Conservation (phyloP, 345 rosid genomes). For the Lepidium africanum region DNA sequence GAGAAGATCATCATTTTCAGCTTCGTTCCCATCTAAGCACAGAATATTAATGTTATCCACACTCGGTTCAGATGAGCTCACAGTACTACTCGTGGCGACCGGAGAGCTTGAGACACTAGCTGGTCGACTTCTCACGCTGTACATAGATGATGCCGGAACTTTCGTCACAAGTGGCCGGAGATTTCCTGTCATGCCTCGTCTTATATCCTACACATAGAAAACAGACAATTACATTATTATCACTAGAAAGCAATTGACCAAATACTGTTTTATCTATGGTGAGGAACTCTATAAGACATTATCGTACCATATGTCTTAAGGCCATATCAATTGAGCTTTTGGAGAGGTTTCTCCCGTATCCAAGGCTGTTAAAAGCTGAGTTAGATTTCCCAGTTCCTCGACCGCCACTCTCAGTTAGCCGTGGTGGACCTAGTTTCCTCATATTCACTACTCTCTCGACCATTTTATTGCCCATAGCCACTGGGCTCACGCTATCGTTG, state of each 20-base stretch:
- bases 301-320: slow-evolving; percentile 71
- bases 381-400: slow-evolving; percentile 23
- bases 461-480: slow-evolving; percentile 67
- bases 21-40: slow-evolving; percentile 45
- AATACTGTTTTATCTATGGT: background rate
- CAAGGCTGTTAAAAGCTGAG: slow-evolving; percentile 44
- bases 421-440: slow-evolving; percentile 77
- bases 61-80: slow-evolving; percentile 65
- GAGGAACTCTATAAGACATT: background rate
- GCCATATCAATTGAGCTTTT: slow-evolving; percentile 92
- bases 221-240: background rate
- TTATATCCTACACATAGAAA: slow-evolving; percentile 54
- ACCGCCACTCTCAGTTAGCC: slow-evolving; percentile 35
- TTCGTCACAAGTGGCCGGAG: slow-evolving; percentile 59
- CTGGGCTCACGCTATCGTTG: slow-evolving; percentile 58
- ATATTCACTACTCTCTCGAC: slow-evolving; percentile 87
- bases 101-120: slow-evolving; percentile 64
- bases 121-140: slow-evolving; percentile 60
- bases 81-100: slow-evolving; percentile 65
- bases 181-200: slow-evolving; percentile 58
- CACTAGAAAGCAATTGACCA: too few relatives aligned
- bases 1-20: slow-evolving; percentile 45
- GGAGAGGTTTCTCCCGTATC: slow-evolving; percentile 80
- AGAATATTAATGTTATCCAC: slow-evolving; percentile 48
- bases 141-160: slow-evolving; percentile 71